These are phyloP conservation scores for Trichophyton mentagrophytes DNA, from an alignment of 2,329 filamentous ascomycete genomes.

Conservation along the genomic window DNA sequence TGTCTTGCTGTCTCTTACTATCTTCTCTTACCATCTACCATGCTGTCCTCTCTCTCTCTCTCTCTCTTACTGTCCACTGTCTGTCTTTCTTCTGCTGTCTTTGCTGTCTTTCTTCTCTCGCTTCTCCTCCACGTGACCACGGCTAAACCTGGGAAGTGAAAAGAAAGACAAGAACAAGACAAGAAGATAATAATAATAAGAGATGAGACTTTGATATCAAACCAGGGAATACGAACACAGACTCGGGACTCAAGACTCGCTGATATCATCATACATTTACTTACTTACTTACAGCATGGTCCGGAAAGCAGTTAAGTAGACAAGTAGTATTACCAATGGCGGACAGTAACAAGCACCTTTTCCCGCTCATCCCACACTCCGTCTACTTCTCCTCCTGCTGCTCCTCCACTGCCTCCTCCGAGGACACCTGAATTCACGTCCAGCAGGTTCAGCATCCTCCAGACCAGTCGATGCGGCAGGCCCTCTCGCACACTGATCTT, in stretches of 20 bases:
- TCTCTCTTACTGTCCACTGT: no score
- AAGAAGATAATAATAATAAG: no score
- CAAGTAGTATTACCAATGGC: conserved; percentile 48
- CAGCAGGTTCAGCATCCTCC: conserved; percentile 46
- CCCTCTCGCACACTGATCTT: conserved; percentile 75
- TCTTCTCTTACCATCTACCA: no score
- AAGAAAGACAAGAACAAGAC: no score
- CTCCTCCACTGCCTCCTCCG: no score
- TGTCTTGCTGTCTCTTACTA: no score
- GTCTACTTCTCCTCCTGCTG: conserved; percentile 11
- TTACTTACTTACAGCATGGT: no score
- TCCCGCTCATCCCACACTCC: conserved; percentile 23
- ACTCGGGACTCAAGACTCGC: no score
- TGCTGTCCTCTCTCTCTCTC: no score
- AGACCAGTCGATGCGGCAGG: conserved; percentile 61
- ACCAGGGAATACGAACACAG: background rate
- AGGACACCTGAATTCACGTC: conserved; percentile 40
- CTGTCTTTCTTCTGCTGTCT: background rate
- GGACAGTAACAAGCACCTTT: conserved; percentile 45
- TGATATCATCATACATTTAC: no score
- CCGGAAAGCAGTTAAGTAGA: no score
- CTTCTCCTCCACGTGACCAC: background rate
- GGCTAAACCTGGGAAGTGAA: background rate
- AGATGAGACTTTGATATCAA: background rate
- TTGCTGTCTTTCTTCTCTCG: no score